A percentile compares a stretch with the other conserved stretches of the same genome.
These are phyloP conservation scores for Sequoiadendron giganteum DNA, from an alignment of 75 land plant species.

Conservation along the genomic window DNA sequence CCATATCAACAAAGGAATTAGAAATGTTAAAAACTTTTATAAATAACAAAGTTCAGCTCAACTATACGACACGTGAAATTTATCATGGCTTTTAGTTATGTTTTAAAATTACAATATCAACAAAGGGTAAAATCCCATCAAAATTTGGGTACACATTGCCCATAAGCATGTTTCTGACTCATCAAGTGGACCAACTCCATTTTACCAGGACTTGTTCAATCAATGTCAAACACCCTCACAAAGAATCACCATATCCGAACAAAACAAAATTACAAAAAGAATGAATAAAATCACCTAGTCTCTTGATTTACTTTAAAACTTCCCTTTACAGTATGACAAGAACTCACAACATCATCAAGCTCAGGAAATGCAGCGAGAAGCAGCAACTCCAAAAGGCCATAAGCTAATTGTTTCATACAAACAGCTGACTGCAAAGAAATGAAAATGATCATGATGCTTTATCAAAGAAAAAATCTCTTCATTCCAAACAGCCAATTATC, in stretches of 20 bases:
- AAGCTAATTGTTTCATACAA: constrained; percentile 79
- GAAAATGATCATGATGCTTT: neutral
- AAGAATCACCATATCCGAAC: neutral
- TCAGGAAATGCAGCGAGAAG: constrained; percentile 82
- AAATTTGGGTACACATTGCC: neutral
- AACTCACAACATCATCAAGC: constrained; percentile 51
- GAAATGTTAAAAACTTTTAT: neutral
- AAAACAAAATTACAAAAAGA: neutral
- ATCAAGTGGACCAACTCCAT: constrained; percentile 9
- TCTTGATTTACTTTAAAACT: constrained; percentile 25
- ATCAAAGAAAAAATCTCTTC: neutral
- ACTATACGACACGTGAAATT: neutral
- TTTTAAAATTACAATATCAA: constrained; percentile 8
- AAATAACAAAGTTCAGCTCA: neutral
- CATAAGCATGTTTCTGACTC: constrained; percentile 4
- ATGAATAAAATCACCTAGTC: neutral
- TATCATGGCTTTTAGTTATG: neutral
- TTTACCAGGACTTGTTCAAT: neutral
- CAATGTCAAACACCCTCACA: neutral
- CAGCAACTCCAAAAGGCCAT: constrained; percentile 78
- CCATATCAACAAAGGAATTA: neutral
- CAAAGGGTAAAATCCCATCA: constrained; percentile 4
- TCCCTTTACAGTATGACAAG: constrained; percentile 35
- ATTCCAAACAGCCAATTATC: neutral
- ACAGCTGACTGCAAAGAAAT: constrained; percentile 81